Conservation (phyloP, 306 rosid genomes). For the Lathyrus sativus region DNA sequence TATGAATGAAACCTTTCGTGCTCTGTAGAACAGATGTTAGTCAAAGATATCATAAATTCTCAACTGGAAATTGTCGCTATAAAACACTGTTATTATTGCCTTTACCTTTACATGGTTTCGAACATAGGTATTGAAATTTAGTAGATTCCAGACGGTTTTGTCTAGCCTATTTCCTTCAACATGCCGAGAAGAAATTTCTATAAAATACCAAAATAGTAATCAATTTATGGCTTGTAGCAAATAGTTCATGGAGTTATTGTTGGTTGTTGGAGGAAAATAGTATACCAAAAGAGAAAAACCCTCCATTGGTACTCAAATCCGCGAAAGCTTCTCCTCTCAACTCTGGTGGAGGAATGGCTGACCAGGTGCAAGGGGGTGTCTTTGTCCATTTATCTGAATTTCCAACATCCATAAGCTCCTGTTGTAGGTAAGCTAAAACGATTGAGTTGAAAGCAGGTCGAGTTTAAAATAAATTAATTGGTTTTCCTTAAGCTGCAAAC, state of each 20-base stretch:
- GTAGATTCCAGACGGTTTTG: conserved; percentile 79
- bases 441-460: conserved; percentile 7
- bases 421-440: conserved; percentile 30
- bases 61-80: background rate
- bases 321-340: conserved; percentile 80
- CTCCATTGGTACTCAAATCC: conserved; percentile 90
- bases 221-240: conserved; percentile 15
- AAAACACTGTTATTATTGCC: background rate
- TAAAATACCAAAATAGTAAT: conserved; percentile 11
- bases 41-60: conserved; percentile 30
- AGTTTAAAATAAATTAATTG: conserved; percentile 22
- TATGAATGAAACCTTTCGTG: conserved; percentile 78
- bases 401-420: conserved; percentile 92
- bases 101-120: conserved; percentile 78
- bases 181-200: conserved; percentile 69
- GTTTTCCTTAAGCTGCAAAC: conserved; percentile 42
- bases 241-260: conserved; percentile 10
- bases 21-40: conserved; percentile 47
- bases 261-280: conserved; percentile 11
- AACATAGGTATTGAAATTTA: conserved; percentile 74
- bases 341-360: conserved; percentile 95
- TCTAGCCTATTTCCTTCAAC: conserved; percentile 71
- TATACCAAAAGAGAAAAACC: conserved; percentile 85
- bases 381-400: conserved; percentile 75
- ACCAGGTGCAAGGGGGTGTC: conserved; percentile 85